Percentiles rank a stretch among this genome's conserved stretches.
Evolutionary conservation across 257 asterid species (phyloP).

Genomic region (Paulownia fortunei): DNA sequence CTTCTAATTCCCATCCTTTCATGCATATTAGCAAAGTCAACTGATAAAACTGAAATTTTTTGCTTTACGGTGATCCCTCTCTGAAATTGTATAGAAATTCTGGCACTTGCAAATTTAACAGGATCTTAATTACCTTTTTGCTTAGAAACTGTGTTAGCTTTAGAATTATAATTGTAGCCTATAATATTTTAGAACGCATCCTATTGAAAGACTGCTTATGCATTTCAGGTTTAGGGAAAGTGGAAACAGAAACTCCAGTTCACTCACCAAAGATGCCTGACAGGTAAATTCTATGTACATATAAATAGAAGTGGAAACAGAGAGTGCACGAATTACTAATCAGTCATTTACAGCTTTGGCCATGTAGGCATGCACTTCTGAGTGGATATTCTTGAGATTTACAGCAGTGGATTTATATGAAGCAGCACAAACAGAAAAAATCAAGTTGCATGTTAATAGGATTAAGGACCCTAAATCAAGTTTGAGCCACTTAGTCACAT

Average conservation of each 20-base stretch:
- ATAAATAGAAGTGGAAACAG: slow-evolving; percentile 13
- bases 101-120: slow-evolving; percentile 8
- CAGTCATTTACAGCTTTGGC: slow-evolving; percentile 4
- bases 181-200: slow-evolving; percentile 24
- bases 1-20: slow-evolving; percentile 1
- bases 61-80: slow-evolving; percentile 6
- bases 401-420: not conserved
- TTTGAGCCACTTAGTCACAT: slow-evolving; percentile 1
- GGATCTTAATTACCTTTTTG: not conserved
- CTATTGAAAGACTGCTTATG: slow-evolving; percentile 30
- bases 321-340: slow-evolving; percentile 19
- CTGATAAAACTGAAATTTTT: slow-evolving; percentile 4
- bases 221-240: slow-evolving; percentile 78
- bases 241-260: slow-evolving; percentile 69
- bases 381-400: slow-evolving; percentile 4
- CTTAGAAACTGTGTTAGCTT: slow-evolving; percentile 18
- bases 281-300: slow-evolving; percentile 51
- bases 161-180: slow-evolving; percentile 4
- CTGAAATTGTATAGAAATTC: slow-evolving; percentile 21
- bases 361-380: slow-evolving; percentile 12
- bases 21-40: not conserved
- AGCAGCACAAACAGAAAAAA: not conserved
- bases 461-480: slow-evolving; percentile 11
- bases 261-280: slow-evolving; percentile 68
- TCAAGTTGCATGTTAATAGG: slow-evolving; percentile 13